Evolutionary conservation across 2,329 filamentous ascomycete genomes (phyloP).

Genomic region (Fusarium domesticum): DNA sequence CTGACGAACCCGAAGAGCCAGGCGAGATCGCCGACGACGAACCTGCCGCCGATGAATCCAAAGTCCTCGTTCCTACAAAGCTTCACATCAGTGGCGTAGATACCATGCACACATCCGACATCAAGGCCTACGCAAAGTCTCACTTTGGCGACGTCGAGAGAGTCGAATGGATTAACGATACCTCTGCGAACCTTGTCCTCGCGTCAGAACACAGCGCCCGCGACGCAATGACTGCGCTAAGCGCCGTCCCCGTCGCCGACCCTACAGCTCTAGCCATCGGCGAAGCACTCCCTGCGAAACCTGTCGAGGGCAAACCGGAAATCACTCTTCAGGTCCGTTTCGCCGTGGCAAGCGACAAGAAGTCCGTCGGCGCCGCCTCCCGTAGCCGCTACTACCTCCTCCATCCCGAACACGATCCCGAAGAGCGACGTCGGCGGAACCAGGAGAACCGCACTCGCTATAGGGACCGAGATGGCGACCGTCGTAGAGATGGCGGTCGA

Average conservation of each 20-base stretch:
- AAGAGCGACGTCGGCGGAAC: conserved; percentile 62
- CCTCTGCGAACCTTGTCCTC: conserved; percentile 84
- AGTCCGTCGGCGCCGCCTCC: conserved; percentile 72
- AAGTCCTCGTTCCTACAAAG: conserved; percentile 49
- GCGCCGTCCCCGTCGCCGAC: conserved; percentile 51
- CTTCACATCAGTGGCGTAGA: conserved; percentile 84
- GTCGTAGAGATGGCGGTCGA: conserved; percentile 35
- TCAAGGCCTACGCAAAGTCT: conserved; percentile 70
- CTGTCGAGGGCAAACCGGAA: conserved; percentile 65
- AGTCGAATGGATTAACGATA: conserved; percentile 95
- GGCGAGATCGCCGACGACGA: conserved; percentile 40
- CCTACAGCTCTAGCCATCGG: conserved; percentile 54
- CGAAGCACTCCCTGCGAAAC: conserved; percentile 67
- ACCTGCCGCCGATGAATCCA: conserved; percentile 25
- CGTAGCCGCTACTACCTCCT: conserved; percentile 89
- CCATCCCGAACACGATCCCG: conserved; percentile 84
- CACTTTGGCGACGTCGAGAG: conserved; percentile 60
- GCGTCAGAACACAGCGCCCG: conserved; percentile 49
- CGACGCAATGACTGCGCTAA: conserved; percentile 54
- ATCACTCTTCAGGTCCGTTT: conserved; percentile 68
- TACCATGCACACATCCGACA: conserved; percentile 73
- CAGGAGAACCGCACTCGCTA: conserved; percentile 59
- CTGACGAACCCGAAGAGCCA: conserved; percentile 38
- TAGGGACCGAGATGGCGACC: conserved; percentile 52
- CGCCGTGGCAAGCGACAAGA: conserved; percentile 73